A percentile compares a stretch with the other conserved stretches of the same genome.
These are phyloP conservation scores for Phytophthora syringae DNA, from an alignment of 352 stramenopile genomes.

Conservation along the genomic window DNA sequence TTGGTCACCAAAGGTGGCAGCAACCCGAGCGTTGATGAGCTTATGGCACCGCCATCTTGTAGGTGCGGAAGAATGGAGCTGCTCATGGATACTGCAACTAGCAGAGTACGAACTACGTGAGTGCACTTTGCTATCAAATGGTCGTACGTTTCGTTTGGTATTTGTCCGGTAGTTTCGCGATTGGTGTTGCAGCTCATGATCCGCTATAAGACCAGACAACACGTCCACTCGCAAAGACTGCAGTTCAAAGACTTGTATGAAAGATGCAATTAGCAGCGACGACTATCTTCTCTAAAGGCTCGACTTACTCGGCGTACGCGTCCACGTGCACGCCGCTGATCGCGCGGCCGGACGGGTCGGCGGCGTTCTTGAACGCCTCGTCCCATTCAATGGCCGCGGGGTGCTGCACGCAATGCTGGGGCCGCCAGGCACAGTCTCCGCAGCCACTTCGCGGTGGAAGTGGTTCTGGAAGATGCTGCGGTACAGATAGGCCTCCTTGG, in stretches of 20 bases:
- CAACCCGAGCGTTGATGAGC: constrained; percentile 14
- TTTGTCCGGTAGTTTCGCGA: constrained; percentile 13
- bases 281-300: too few species aligned
- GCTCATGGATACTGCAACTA: constrained; percentile 6
- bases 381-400: constrained; percentile 98
- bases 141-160: not conserved
- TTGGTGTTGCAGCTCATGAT: not conserved
- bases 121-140: not conserved
- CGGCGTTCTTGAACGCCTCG: constrained; percentile 92
- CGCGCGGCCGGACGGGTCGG: constrained; percentile 95
- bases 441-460: constrained; percentile 96
- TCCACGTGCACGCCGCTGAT: constrained; percentile 96
- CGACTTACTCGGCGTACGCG: constrained; percentile 87
- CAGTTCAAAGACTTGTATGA: constrained; percentile 18
- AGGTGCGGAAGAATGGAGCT: constrained; percentile 28
- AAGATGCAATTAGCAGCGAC: constrained; percentile 18
- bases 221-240: not conserved
- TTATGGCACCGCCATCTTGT: constrained; percentile 18
- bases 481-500: constrained; percentile 97
- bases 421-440: constrained; percentile 96
- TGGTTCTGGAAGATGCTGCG: constrained; percentile 98
- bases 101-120: not conserved
- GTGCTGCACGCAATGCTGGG: constrained; percentile 99
- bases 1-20: constrained; percentile 26
- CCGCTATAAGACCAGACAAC: too few species aligned